These are phyloP conservation scores for Phascolomyces articulosus DNA, from an alignment of 371 early-diverging fungal genomes.

Conservation along the genomic window DNA sequence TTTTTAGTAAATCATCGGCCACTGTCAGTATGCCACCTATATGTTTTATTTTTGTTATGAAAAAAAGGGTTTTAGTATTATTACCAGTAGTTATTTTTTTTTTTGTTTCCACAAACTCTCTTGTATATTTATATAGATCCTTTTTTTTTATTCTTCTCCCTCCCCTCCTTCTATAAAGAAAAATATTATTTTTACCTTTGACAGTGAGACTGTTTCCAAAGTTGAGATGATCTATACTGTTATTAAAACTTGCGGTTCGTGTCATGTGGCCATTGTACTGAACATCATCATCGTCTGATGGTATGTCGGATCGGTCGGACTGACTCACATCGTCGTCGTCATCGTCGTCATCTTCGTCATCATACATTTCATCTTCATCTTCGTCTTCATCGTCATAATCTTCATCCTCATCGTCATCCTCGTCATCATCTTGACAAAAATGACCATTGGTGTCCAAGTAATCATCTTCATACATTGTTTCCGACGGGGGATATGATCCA, in stretches of 20 bases:
- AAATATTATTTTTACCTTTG: slow-evolving; percentile 48
- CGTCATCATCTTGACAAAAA: slow-evolving; percentile 15
- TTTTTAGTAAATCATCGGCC: slow-evolving; percentile 84
- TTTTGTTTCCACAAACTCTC: too few relatives aligned
- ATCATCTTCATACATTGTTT: slow-evolving; percentile 3
- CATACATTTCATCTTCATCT: slow-evolving; percentile 29
- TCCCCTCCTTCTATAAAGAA: too few relatives aligned
- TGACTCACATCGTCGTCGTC: slow-evolving; percentile 36
- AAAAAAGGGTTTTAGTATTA: too few relatives aligned
- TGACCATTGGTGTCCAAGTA: slow-evolving; percentile 1
- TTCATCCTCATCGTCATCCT: slow-evolving; percentile 29
- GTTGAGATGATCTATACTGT: slow-evolving; percentile 36
- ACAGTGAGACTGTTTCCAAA: slow-evolving; percentile 74
- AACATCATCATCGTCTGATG: slow-evolving; percentile 56
- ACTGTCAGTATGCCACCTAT: slow-evolving; percentile 79
- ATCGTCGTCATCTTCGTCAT: slow-evolving; percentile 53
- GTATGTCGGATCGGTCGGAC: slow-evolving; percentile 37
- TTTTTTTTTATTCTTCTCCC: too few relatives aligned
- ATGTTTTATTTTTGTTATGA: background rate
- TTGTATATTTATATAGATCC: too few relatives aligned
- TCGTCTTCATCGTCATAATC: slow-evolving; percentile 23
- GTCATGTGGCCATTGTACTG: slow-evolving; percentile 26
- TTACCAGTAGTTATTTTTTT: too few relatives aligned
- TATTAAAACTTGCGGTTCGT: slow-evolving; percentile 6
- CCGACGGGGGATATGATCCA: background rate